Conservation (phyloP, 306 rosid species). For the Senna tora region DNA sequence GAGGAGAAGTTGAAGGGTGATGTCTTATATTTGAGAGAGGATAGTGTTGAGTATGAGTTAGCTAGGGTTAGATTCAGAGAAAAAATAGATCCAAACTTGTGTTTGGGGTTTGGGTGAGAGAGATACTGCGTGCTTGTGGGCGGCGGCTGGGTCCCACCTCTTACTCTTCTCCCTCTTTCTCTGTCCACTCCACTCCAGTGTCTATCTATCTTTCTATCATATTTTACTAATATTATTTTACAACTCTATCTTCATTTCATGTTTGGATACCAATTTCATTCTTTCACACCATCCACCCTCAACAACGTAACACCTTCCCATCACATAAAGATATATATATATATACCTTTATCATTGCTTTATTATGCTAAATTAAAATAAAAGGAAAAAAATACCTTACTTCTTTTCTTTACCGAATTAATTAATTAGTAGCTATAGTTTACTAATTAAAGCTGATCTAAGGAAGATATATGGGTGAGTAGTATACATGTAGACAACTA, state of each 20-base stretch:
- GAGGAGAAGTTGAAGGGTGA: not conserved
- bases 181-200: not conserved
- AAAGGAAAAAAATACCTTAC: not conserved
- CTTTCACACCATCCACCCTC: not conserved
- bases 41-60: slow-evolving; percentile 27
- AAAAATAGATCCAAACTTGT: slow-evolving; percentile 52
- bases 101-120: slow-evolving; percentile 56
- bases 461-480: too few relatives aligned
- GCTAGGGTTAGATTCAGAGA: slow-evolving; percentile 63
- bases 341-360: not conserved
- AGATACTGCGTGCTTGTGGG: slow-evolving; percentile 69
- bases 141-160: slow-evolving; percentile 88
- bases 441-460: too few relatives aligned
- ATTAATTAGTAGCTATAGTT: too few relatives aligned
- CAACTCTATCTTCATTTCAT: not conserved
- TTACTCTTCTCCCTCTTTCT: too few relatives aligned
- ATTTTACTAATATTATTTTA: not conserved
- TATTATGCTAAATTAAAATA: too few relatives aligned
- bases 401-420: too few relatives aligned
- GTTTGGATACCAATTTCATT: not conserved
- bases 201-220: not conserved
- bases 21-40: not conserved
- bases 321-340: not conserved
- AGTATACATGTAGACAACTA: not conserved
- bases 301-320: slow-evolving; percentile 10